Conservation (phyloP, 768 basidiomycete genomes). For the Omphalotus guepiniiformis region DNA sequence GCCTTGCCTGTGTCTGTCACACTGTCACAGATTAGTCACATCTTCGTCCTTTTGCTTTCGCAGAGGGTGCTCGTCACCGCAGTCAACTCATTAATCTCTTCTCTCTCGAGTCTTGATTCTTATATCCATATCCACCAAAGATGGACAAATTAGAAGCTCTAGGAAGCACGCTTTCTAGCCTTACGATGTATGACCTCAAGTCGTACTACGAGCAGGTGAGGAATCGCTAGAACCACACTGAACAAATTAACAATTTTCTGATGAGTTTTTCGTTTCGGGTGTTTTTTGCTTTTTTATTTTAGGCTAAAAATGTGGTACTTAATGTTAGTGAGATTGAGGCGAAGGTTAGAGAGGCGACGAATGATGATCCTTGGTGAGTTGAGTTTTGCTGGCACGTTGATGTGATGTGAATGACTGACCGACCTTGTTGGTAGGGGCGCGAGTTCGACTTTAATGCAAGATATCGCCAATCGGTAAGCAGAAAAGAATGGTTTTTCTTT, state of each 20-base stretch:
- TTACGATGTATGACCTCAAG: conserved; percentile 93
- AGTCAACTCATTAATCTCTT: too few relatives aligned
- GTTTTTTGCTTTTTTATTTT: neutral
- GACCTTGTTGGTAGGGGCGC: conserved; percentile 85
- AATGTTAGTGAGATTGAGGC: conserved; percentile 97
- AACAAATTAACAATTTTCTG: too few relatives aligned
- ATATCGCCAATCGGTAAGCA: conserved; percentile 92
- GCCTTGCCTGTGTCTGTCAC: too few relatives aligned
- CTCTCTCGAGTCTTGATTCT: too few relatives aligned
- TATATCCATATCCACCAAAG: too few relatives aligned
- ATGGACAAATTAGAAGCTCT: conserved; percentile 84
- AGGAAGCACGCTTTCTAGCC: conserved; percentile 68
- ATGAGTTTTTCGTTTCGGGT: too few relatives aligned
- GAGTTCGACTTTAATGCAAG: conserved; percentile 96
- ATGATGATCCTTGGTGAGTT: conserved; percentile 95
- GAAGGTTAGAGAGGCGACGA: conserved; percentile 95
- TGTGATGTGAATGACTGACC: conserved; percentile 6
- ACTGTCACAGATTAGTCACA: too few relatives aligned
- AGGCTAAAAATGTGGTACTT: conserved; percentile 96
- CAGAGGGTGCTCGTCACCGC: too few relatives aligned
- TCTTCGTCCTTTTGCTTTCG: too few relatives aligned
- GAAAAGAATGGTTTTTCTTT: neutral
- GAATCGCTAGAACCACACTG: neutral
- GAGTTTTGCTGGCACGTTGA: neutral
- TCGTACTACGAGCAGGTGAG: conserved; percentile 90